Conservation (phyloP, 225 moss, liverwort and hornwort genomes). For the Polytrichum commune region DNA sequence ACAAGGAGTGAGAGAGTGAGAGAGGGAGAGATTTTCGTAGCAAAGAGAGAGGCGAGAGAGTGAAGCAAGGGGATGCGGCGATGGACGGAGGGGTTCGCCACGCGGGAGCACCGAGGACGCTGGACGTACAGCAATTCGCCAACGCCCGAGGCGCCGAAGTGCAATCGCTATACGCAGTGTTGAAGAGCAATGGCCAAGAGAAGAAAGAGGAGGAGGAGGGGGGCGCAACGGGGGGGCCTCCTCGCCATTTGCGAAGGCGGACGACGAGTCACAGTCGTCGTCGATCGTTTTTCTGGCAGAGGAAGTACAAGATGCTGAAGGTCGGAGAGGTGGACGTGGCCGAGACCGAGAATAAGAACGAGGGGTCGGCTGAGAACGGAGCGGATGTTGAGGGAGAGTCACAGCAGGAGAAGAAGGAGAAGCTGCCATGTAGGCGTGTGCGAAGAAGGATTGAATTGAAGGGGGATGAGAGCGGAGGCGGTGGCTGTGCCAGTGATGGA, state of each 20-base stretch:
- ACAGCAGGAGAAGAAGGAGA: constrained; percentile 15
- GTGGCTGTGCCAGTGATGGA: constrained; percentile 61
- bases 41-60: neutral
- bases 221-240: constrained; percentile 19
- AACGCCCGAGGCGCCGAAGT: constrained; percentile 69
- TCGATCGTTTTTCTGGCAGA: constrained; percentile 47
- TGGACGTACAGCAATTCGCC: constrained; percentile 79
- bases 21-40: neutral
- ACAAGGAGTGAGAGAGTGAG: neutral
- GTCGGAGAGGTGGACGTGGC: constrained; percentile 5
- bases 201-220: constrained; percentile 10
- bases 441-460: constrained; percentile 82
- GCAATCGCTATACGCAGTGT: constrained; percentile 44
- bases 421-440: constrained; percentile 59
- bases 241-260: constrained; percentile 81
- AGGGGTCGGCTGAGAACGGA: neutral
- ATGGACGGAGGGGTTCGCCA: constrained; percentile 40
- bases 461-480: constrained; percentile 56
- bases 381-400: neutral
- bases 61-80: constrained; percentile 4
- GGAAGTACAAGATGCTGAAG: constrained; percentile 42
- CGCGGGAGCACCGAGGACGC: constrained; percentile 67
- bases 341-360: constrained; percentile 13
- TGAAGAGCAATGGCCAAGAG: constrained; percentile 29
- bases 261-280: constrained; percentile 92